phyloP scores from a whole-genome alignment of 441 rosid species.

The Aquilaria agallochum region DNA sequence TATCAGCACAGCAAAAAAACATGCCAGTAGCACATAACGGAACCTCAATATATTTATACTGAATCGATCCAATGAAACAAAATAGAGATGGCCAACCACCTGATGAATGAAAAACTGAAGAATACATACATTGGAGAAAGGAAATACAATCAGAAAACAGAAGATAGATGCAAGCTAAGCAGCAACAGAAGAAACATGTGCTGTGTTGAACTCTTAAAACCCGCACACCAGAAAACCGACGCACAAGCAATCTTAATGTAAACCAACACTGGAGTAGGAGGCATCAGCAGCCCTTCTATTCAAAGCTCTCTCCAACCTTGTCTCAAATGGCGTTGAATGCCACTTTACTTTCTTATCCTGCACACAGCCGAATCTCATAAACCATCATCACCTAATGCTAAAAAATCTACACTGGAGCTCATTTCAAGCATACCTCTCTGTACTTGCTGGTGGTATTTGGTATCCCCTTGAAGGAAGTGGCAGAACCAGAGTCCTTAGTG shows the following conservation, averaged over 20 bases:
- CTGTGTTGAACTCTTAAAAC: slow-evolving; percentile 12
- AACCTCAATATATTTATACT: too few species aligned
- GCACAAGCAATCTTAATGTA: too few species aligned
- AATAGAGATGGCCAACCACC: too few species aligned
- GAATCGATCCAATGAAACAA: too few species aligned
- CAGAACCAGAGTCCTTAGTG: slow-evolving; percentile 33
- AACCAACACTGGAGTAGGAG: slow-evolving; percentile 4
- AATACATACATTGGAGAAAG: neutral
- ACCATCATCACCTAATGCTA: slow-evolving; percentile 1
- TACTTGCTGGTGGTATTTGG: slow-evolving; percentile 63
- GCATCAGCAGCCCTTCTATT: slow-evolving; percentile 22
- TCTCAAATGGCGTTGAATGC: slow-evolving; percentile 68
- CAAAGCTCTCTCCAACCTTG: slow-evolving; percentile 63
- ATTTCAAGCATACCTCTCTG: slow-evolving; percentile 52
- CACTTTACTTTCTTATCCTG: slow-evolving; percentile 63
- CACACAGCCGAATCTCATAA: slow-evolving; percentile 17
- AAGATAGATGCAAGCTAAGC: neutral
- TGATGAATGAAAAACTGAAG: too few species aligned
- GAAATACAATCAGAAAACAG: slow-evolving; percentile 10
- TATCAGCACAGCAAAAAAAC: too few species aligned
- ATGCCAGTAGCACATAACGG: too few species aligned
- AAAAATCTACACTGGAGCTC: slow-evolving; percentile 3
- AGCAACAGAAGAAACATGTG: neutral
- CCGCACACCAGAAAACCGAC: neutral
- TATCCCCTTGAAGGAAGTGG: slow-evolving; percentile 63